Base-by-base conservation (phyloP, 2,329 filamentous ascomycete genomes). In the Alternaria rosae region DNA sequence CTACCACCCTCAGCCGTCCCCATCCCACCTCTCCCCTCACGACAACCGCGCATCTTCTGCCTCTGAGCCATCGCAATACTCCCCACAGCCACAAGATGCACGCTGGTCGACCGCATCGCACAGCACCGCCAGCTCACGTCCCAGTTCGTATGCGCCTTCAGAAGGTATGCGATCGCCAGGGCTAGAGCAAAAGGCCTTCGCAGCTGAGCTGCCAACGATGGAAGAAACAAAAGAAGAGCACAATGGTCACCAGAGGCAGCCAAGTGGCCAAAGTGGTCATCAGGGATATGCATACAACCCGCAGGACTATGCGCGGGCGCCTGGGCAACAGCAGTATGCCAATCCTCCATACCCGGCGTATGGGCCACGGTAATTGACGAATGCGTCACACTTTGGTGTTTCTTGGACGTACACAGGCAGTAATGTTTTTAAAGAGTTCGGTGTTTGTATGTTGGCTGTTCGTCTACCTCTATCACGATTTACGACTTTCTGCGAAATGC, bases 221-320 rank as follows among this genome's bases (percentile, higher is more conserved):
- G 60, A 78, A 21, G 77, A 79, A 35, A 77, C 75, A 28, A 64
- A 64, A 8, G 76, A 79, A 56, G 76, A 79, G 59, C 69, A 78
- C n/a, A 65, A 70, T 3, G 57, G 63, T 1, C 56, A 69, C 7
- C 64, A 64, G 50, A 66, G 66, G 28, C 59, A 65, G 15, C 68
- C 74, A 4, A 47, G 57, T 10, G 43, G 67, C 8, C 58, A 65
- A 55, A 51, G 60, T 28, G 42, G 63, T 61, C 44, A 48, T 9
- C 64, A 63, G 15, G 73, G 77, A 48, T 77, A 79, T 60, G 57
- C 53, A 8, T 79, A 79, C 53, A 79, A 79, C 44, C 76, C 76
- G 2, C 75, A 76, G 55, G 76, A 79, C 41, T 79, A 66, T 58
- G 75, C 66, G 8, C 65, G 68, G 38, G 60, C 61, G 47, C 35